Evolutionary conservation across 352 stramenopile genomes (phyloP).

Genomic region (Globisporangium camurandrum): DNA sequence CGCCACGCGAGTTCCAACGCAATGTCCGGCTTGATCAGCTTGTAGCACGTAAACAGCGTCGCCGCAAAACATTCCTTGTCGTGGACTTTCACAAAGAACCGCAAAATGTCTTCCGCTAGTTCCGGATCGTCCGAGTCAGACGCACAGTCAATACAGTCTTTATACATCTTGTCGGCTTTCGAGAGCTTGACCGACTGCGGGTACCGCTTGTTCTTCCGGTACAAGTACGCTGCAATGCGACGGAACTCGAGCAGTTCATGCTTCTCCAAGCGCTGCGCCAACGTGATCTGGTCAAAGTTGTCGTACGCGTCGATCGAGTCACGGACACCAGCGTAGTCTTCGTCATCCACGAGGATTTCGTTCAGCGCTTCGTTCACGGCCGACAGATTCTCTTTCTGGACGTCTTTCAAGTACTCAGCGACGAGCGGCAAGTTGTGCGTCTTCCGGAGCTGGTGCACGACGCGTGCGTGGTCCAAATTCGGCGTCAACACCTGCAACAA

Average conservation of each 20-base stretch:
- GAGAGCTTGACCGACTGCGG: conserved; percentile 96
- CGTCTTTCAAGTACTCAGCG: conserved; percentile 96
- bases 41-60: conserved; percentile 98
- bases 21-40: conserved; percentile 98
- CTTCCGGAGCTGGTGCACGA: conserved; percentile 98
- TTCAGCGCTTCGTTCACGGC: conserved; percentile 99
- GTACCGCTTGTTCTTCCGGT: conserved; percentile 99
- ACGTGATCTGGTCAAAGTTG: conserved; percentile 99
- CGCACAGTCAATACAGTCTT: conserved; percentile 99
- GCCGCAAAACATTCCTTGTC: conserved; percentile 99
- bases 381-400: conserved; percentile 98
- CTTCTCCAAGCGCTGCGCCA: conserved; percentile 98
- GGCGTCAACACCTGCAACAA: conserved; percentile 97
- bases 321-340: conserved; percentile 96
- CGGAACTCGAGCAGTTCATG: conserved; percentile 99
- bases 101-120: conserved; percentile 96
- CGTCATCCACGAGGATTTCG: conserved; percentile 94
- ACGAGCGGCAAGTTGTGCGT: conserved; percentile 96
- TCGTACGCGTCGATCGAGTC: conserved; percentile 98
- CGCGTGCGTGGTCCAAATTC: conserved; percentile 97
- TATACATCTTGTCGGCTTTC: conserved; percentile 99
- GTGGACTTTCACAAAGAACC: conserved; percentile 98
- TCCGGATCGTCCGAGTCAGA: conserved; percentile 94
- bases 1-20: conserved; percentile 98
- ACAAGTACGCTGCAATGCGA: conserved; percentile 98